A percentile compares a stretch with the other conserved stretches of the same genome.
Conservation (phyloP, 306 rosid genomes). For the Prunus dulcis region DNA sequence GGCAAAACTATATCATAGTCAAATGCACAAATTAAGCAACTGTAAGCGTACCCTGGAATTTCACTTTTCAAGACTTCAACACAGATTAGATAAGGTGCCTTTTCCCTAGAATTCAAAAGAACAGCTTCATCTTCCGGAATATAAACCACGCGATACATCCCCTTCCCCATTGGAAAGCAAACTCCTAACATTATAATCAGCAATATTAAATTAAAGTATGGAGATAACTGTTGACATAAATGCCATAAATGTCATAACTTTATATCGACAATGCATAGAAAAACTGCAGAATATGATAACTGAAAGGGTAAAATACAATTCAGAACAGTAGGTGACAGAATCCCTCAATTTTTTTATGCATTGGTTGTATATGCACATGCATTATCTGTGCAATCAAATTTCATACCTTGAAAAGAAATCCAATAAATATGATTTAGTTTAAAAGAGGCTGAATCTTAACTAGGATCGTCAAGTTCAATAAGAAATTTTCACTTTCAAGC, state of each 20-base stretch:
- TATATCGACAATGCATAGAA: not conserved
- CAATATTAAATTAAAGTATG: conserved; percentile 24
- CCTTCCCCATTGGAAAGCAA: conserved; percentile 96
- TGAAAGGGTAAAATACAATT: not conserved
- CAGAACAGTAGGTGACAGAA: not conserved
- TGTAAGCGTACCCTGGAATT: conserved; percentile 56
- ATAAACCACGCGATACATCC: conserved; percentile 88
- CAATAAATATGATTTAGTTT: not conserved
- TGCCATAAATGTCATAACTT: not conserved
- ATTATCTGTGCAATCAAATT: not conserved
- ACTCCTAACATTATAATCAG: conserved; percentile 54
- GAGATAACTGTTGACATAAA: conserved; percentile 15
- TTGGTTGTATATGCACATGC: not conserved
- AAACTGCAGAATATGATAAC: not conserved
- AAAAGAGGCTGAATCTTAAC: not conserved
- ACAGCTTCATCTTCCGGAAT: conserved; percentile 98
- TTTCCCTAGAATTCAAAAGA: conserved; percentile 98
- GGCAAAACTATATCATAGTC: not conserved
- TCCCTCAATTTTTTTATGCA: not conserved
- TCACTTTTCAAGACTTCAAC: conserved; percentile 90
- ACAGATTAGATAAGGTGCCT: conserved; percentile 90
- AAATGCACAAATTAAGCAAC: conserved; percentile 18
- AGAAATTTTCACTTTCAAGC: not conserved
- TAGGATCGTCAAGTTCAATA: not conserved
- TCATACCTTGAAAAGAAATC: not conserved